Evolutionary conservation across 2,329 filamentous ascomycete species (phyloP).

Genomic region (Xylariaceae sp.): DNA sequence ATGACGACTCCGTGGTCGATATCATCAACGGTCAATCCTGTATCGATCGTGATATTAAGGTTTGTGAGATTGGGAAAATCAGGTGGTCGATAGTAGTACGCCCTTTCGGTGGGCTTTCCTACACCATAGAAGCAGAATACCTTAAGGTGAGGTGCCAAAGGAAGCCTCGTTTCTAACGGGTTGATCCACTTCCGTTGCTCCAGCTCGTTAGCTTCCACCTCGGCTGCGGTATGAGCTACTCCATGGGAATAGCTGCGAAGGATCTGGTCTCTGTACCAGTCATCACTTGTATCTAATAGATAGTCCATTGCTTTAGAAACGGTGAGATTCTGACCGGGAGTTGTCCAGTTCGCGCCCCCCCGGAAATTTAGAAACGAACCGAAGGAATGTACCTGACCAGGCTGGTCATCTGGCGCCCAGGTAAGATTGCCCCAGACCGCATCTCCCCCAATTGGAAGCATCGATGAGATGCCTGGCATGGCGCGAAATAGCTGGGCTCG

Average conservation of each 20-base stretch:
- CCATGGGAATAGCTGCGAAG: constrained; percentile 83
- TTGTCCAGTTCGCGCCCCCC: constrained; percentile 65
- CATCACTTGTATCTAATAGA: constrained; percentile 76
- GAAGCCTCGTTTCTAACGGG: constrained; percentile 85
- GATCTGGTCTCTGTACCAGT: constrained; percentile 83
- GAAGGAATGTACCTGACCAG: constrained; percentile 74
- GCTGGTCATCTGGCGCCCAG: constrained; percentile 86
- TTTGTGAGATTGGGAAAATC: constrained; percentile 69
- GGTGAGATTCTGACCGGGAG: constrained; percentile 77
- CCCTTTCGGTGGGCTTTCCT: constrained; percentile 89
- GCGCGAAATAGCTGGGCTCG: constrained; percentile 92
- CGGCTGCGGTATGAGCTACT: constrained; percentile 76
- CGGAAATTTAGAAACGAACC: constrained; percentile 88
- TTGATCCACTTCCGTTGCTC: constrained; percentile 90
- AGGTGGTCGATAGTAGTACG: constrained; percentile 82
- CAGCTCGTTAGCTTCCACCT: constrained; percentile 84
- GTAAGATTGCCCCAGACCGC: constrained; percentile 91
- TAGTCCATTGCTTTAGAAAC: constrained; percentile 78
- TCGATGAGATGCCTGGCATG: constrained; percentile 95
- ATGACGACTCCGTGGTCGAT: constrained; percentile 91
- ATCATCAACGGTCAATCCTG: constrained; percentile 61
- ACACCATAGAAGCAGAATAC: constrained; percentile 98
- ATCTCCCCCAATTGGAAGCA: constrained; percentile 93
- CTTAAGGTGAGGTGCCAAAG: constrained; percentile 85
- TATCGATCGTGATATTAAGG: constrained; percentile 78